phyloP scores from a whole-genome alignment of 306 rosid genomes.

The Trifolium subterraneum region DNA sequence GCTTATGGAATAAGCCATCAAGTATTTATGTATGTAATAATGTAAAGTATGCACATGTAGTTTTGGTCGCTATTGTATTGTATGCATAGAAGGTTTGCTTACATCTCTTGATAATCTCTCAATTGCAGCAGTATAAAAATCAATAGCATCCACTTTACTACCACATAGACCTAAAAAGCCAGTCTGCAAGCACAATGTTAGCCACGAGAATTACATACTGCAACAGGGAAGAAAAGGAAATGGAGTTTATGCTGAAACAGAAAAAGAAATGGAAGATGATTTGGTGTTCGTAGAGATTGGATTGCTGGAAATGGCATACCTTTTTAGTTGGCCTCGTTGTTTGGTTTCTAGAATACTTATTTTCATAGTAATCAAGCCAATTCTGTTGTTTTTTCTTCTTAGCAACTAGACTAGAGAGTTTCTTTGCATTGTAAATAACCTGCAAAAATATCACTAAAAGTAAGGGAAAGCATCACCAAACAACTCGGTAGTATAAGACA shows the following conservation, averaged over 20 bases:
- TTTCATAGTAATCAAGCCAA: slow-evolving; percentile 92
- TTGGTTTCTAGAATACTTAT: slow-evolving; percentile 75
- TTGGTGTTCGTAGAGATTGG: slow-evolving; percentile 28
- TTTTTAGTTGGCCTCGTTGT: slow-evolving; percentile 64
- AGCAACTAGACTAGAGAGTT: slow-evolving; percentile 73
- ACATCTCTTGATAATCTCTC: slow-evolving; percentile 69
- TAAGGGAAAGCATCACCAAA: slow-evolving; percentile 8
- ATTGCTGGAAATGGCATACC: slow-evolving; percentile 56
- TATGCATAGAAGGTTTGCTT: slow-evolving; percentile 42
- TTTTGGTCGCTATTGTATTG: too few relatives aligned
- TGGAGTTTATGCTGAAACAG: background rate
- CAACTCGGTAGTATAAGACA: slow-evolving; percentile 18
- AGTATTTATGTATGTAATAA: too few relatives aligned
- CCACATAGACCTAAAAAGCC: slow-evolving; percentile 93
- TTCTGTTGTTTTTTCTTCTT: slow-evolving; percentile 79
- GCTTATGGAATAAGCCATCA: too few relatives aligned
- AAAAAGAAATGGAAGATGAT: slow-evolving; percentile 10
- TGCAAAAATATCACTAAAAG: slow-evolving; percentile 47
- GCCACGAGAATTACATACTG: slow-evolving; percentile 22
- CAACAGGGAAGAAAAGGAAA: slow-evolving; percentile 18
- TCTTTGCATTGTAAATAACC: slow-evolving; percentile 86
- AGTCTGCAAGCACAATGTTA: slow-evolving; percentile 68
- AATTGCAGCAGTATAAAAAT: slow-evolving; percentile 63
- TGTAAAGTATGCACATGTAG: too few relatives aligned
- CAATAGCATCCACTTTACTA: slow-evolving; percentile 72